Evolutionary conservation across 2,329 filamentous ascomycete genomes (phyloP).

Genomic region (Pyrenophora teres): DNA sequence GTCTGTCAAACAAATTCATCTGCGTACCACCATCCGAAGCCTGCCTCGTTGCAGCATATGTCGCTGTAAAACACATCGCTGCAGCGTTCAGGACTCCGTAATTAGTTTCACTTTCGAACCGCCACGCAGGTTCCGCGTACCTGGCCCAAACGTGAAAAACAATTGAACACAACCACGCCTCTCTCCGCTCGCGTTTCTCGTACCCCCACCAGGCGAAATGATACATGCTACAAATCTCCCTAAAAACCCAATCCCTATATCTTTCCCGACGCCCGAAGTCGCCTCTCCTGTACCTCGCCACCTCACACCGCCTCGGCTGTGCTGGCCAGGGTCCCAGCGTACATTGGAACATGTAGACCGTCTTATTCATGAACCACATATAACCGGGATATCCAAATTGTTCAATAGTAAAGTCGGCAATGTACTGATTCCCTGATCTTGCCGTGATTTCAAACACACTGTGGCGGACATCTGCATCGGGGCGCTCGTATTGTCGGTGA

Average conservation of each 20-base stretch:
- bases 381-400: constrained; percentile 3
- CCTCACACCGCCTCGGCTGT: neutral
- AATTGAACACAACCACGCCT: too few species aligned
- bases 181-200: too few species aligned
- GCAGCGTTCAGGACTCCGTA: too few species aligned
- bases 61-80: too few species aligned
- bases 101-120: too few species aligned
- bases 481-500: neutral
- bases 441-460: constrained; percentile 9
- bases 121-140: too few species aligned
- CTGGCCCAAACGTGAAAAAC: too few species aligned
- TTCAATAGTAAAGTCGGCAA: constrained; percentile 12
- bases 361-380: constrained; percentile 5
- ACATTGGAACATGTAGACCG: neutral
- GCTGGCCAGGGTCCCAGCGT: neutral
- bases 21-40: too few species aligned
- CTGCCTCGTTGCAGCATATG: too few species aligned
- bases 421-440: neutral
- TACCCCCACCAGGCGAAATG: neutral
- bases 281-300: neutral
- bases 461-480: neutral
- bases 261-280: neutral
- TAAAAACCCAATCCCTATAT: neutral
- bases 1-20: too few species aligned
- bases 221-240: neutral